A percentile compares a stretch with the other conserved stretches of the same genome.
These are phyloP conservation scores for Saitozyma sp. DNA, from an alignment of 768 basidiomycete species.

Conservation along the genomic window DNA sequence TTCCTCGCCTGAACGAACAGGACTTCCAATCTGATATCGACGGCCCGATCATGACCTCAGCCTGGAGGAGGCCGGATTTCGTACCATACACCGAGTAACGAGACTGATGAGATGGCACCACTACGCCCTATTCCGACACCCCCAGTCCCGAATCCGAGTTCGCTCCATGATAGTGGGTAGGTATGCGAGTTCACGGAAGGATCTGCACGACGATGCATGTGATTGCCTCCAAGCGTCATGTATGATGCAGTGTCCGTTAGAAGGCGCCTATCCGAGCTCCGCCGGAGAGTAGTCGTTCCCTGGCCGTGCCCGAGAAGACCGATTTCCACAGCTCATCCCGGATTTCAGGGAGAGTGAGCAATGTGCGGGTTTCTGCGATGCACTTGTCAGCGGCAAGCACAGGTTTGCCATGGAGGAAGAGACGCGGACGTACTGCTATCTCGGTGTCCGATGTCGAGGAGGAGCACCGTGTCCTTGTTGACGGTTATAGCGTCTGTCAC, in stretches of 20 bases:
- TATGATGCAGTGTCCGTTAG: slow-evolving; percentile 9
- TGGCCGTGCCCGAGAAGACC: slow-evolving; percentile 36
- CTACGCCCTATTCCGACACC: no score
- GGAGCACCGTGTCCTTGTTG: slow-evolving; percentile 34
- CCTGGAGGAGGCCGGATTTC: no score
- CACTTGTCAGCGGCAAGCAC: neutral
- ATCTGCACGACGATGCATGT: neutral
- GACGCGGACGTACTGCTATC: slow-evolving; percentile 37
- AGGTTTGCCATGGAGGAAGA: neutral
- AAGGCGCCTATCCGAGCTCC: slow-evolving; percentile 47
- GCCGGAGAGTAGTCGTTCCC: slow-evolving; percentile 31
- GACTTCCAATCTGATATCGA: no score
- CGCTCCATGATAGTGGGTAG: no score
- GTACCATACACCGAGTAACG: no score
- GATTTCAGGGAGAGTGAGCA: slow-evolving; percentile 47
- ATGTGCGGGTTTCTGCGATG: slow-evolving; percentile 46
- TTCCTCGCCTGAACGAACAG: no score
- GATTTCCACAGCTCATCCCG: slow-evolving; percentile 50
- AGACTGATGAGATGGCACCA: no score
- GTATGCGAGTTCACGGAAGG: neutral
- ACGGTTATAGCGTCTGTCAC: slow-evolving; percentile 27
- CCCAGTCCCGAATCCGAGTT: no score
- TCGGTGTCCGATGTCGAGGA: slow-evolving; percentile 37
- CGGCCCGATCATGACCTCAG: no score
- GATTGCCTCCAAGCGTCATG: neutral